A percentile compares a stretch with the other conserved stretches of the same genome.
These are phyloP conservation scores for Corchorus capsularis DNA, from an alignment of 345 rosid genomes.

Conservation along the genomic window DNA sequence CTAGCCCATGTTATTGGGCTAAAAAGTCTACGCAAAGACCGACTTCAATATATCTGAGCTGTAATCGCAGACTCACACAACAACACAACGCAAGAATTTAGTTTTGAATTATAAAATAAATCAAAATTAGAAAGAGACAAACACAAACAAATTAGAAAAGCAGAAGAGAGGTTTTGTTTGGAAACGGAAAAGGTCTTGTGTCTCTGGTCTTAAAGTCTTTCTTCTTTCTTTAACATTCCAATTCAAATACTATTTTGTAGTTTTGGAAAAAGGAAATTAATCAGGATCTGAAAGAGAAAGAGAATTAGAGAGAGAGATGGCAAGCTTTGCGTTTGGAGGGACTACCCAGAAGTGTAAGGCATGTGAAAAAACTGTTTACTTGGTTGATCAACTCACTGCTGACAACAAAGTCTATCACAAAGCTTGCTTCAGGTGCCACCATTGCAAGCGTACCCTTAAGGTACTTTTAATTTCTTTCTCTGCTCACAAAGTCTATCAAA, in stretches of 20 bases:
- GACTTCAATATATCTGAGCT: slow-evolving; percentile 6
- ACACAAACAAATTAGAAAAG: not conserved
- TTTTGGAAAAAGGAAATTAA: slow-evolving; percentile 3
- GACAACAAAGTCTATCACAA: slow-evolving; percentile 49
- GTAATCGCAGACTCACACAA: not conserved
- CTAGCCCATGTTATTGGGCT: not conserved
- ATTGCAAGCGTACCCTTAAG: slow-evolving; percentile 58
- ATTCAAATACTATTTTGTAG: not conserved
- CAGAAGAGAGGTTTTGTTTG: not conserved
- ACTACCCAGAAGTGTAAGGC: slow-evolving; percentile 57
- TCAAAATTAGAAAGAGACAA: no score
- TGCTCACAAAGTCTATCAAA: no score
- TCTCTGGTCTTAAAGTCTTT: no score
- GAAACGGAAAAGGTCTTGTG: not conserved
- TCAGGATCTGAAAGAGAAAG: not conserved
- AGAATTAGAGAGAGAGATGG: slow-evolving; percentile 21
- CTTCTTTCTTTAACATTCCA: not conserved
- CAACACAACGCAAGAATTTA: no score
- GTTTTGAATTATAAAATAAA: not conserved
- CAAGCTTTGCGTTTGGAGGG: slow-evolving; percentile 39
- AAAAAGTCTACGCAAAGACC: not conserved
- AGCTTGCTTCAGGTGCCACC: slow-evolving; percentile 59
- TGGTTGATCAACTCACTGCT: slow-evolving; percentile 52
- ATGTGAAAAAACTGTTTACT: slow-evolving; percentile 54
- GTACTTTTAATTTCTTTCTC: slow-evolving; percentile 17